A percentile compares a stretch with the other conserved stretches of the same genome.
These are phyloP conservation scores for Talaromyces sp. DNA, from an alignment of 2,329 filamentous ascomycete genomes.

Conservation along the genomic window DNA sequence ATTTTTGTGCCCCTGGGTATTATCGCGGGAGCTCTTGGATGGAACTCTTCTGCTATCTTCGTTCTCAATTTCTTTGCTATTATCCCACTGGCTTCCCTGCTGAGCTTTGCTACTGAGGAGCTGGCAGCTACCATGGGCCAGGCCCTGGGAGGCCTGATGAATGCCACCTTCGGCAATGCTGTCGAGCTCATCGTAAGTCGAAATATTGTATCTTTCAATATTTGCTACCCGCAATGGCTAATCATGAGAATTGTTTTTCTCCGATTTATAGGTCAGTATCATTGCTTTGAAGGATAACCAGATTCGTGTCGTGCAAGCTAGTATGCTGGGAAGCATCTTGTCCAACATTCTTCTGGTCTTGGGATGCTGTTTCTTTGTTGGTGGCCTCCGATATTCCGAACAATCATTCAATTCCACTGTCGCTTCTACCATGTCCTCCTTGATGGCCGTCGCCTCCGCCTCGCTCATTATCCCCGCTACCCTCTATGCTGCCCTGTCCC, in stretches of 20 bases:
- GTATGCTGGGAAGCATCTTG: constrained; percentile 93
- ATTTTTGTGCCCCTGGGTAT: constrained; percentile 68
- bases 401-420: constrained; percentile 60
- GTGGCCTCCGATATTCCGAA: constrained; percentile 70
- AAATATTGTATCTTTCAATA: constrained; percentile 56
- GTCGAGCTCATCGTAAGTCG: constrained; percentile 70
- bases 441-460: constrained; percentile 75
- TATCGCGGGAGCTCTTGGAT: constrained; percentile 61
- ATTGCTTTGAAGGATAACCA: constrained; percentile 82
- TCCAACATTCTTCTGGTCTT: constrained; percentile 90
- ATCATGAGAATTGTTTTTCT: neutral
- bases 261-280: constrained; percentile 72
- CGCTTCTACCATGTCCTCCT: constrained; percentile 60
- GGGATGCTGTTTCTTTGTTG: constrained; percentile 78
- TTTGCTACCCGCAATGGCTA: neutral
- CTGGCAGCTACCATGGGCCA: constrained; percentile 63
- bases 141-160: constrained; percentile 64
- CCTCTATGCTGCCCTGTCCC: constrained; percentile 67
- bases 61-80: constrained; percentile 67
- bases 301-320: constrained; percentile 95
- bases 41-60: constrained; percentile 62
- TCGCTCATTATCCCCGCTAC: constrained; percentile 79
- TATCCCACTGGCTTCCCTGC: constrained; percentile 62
- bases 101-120: constrained; percentile 68
- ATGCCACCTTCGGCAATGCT: constrained; percentile 68